A percentile compares a stretch with the other conserved stretches of the same genome.
Conservation (phyloP, 495 filamentous ascomycete species). For the Xylaria cubensis region DNA sequence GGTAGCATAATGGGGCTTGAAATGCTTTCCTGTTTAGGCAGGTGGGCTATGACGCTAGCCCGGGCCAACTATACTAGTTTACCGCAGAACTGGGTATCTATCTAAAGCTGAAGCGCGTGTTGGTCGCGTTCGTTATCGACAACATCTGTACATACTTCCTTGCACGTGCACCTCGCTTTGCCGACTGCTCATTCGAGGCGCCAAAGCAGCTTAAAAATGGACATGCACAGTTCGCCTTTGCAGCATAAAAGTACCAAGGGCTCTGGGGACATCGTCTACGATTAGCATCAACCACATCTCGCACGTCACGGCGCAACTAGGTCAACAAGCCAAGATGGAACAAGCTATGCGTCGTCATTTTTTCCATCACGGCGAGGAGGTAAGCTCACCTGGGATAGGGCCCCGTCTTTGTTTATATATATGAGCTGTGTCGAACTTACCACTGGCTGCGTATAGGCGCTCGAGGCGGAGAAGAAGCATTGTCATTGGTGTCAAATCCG, state of each 20-base stretch:
- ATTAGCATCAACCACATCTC: neutral
- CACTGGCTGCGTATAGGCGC: conserved; percentile 22
- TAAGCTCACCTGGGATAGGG: conserved; percentile 20
- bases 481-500: conserved; percentile 63
- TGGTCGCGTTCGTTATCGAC: neutral
- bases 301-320: neutral
- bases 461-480: conserved; percentile 36
- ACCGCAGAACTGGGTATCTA: neutral
- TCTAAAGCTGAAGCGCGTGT: neutral
- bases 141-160: neutral
- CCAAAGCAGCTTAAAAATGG: neutral
- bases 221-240: neutral
- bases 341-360: conserved; percentile 47
- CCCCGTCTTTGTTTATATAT: neutral
- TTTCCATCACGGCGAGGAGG: conserved; percentile 48
- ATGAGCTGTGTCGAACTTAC: neutral
- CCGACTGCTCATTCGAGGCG: neutral
- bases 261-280: conserved; percentile 10
- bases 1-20: neutral
- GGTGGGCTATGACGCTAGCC: neutral
- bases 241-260: conserved; percentile 6
- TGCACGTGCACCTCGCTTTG: neutral
- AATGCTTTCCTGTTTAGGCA: conserved; percentile 4
- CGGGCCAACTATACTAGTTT: neutral
- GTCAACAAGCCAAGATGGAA: conserved; percentile 44